These are phyloP conservation scores for Leccinum cinnamomeum DNA, from an alignment of 1,284 basidiomycete genomes.

Conservation along the genomic window DNA sequence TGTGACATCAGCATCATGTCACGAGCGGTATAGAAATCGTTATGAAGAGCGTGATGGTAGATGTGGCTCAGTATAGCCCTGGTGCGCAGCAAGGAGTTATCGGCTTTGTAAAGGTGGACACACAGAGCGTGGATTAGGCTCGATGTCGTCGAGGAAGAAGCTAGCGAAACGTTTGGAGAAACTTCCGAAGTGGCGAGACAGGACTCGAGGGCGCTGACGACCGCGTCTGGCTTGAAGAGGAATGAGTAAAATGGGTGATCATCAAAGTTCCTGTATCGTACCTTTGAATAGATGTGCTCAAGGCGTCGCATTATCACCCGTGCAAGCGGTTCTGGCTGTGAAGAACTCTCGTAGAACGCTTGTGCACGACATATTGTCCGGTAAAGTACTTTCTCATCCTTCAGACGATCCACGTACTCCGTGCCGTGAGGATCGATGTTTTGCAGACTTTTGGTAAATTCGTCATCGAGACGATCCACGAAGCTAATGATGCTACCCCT, in stretches of 20 bases:
- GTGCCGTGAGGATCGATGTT: conserved; percentile 98
- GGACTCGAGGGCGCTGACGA: conserved; percentile 88
- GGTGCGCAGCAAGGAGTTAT: conserved; percentile 88
- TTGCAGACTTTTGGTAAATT: conserved; percentile 97
- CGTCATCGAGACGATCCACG: conserved; percentile 95
- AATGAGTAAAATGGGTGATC: conserved; percentile 9
- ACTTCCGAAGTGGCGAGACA: conserved; percentile 56
- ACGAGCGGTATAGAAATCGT: conserved; percentile 95
- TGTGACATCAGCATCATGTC: conserved; percentile 99
- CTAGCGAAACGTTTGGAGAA: conserved; percentile 59
- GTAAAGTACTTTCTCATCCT: conserved; percentile 95
- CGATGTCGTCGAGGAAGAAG: conserved; percentile 57
- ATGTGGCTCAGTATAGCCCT: conserved; percentile 98
- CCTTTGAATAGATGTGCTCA: conserved; percentile 99
- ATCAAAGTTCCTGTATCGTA: conserved; percentile 32
- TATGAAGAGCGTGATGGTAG: conserved; percentile 95
- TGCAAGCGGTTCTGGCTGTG: conserved; percentile 75
- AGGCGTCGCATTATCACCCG: conserved; percentile 93
- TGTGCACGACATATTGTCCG: conserved; percentile 91
- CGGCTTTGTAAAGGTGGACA: conserved; percentile 91
- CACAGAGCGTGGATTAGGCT: conserved; percentile 87
- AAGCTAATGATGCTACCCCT: conserved; percentile 94
- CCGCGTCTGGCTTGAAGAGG: conserved; percentile 77
- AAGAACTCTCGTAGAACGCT: conserved; percentile 83
- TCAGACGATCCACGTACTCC: conserved; percentile 95